These are phyloP conservation scores for Diaporthe humulicola DNA, from an alignment of 2,329 filamentous ascomycete genomes.

Conservation along the genomic window DNA sequence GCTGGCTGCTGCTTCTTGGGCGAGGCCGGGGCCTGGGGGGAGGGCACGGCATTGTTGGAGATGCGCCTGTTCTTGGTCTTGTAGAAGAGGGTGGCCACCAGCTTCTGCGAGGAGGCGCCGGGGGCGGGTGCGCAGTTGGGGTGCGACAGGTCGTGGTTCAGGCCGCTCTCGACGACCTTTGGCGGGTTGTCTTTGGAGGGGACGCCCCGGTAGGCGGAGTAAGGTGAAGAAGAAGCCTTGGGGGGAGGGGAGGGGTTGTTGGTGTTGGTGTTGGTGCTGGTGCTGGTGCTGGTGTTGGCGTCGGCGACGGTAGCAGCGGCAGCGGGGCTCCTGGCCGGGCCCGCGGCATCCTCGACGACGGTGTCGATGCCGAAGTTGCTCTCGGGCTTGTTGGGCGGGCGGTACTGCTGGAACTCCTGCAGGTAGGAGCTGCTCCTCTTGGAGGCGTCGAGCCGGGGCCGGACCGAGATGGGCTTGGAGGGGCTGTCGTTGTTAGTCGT, in stretches of 20 bases:
- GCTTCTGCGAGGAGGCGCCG: constrained; percentile 62
- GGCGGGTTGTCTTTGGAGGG: constrained; percentile 71
- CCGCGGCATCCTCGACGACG: constrained; percentile 69
- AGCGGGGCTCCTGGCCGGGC: constrained; percentile 45
- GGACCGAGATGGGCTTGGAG: constrained; percentile 52
- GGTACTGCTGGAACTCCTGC: constrained; percentile 74
- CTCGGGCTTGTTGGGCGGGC: constrained; percentile 67
- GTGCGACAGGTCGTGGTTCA: constrained; percentile 74
- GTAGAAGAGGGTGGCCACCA: constrained; percentile 76
- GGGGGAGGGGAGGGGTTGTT: constrained; percentile 1
- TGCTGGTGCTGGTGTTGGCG: too few species aligned
- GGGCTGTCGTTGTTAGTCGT: constrained; percentile 41
- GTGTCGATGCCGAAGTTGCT: constrained; percentile 74
- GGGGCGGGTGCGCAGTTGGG: constrained; percentile 70
- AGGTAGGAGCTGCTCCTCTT: constrained; percentile 74
- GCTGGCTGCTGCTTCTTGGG: constrained; percentile 43
- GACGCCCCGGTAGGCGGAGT: constrained; percentile 71
- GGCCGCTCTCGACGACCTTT: constrained; percentile 71
- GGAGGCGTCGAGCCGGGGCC: constrained; percentile 62
- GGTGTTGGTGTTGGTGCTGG: background rate
- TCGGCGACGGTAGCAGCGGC: constrained; percentile 5
- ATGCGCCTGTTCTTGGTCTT: constrained; percentile 56
- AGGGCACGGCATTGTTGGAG: constrained; percentile 52
- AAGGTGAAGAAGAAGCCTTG: too few species aligned
- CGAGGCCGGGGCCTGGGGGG: constrained; percentile 49